These are phyloP conservation scores for Hapsidospora chrysogenum DNA, from an alignment of 495 filamentous ascomycete genomes.

Conservation along the genomic window DNA sequence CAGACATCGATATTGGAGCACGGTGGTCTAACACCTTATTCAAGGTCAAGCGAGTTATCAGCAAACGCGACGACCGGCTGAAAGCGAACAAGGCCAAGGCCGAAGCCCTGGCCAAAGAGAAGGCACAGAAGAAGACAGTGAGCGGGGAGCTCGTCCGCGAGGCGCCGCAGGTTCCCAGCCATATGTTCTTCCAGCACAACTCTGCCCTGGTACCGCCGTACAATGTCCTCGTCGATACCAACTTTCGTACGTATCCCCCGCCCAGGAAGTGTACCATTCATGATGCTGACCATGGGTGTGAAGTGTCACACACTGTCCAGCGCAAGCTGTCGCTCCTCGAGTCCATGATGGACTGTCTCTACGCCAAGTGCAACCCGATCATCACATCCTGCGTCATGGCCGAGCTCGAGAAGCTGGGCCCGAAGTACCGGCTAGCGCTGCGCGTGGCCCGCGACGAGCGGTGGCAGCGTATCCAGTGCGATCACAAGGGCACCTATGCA, in stretches of 20 bases:
- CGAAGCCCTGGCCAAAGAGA: conserved; percentile 38
- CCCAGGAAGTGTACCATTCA: too few relatives aligned
- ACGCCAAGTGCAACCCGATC: conserved; percentile 48
- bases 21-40: conserved; percentile 7
- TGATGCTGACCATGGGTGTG: conserved; percentile 10
- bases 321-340: conserved; percentile 77
- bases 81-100: conserved; percentile 36
- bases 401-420: conserved; percentile 84
- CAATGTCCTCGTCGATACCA: conserved; percentile 56
- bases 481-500: conserved; percentile 76
- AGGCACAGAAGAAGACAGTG: conserved; percentile 38
- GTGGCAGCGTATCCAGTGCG: conserved; percentile 69
- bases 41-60: conserved; percentile 45
- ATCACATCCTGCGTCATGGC: conserved; percentile 54
- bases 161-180: conserved; percentile 66
- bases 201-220: conserved; percentile 82
- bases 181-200: conserved; percentile 92
- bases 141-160: conserved; percentile 43
- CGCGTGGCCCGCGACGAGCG: conserved; percentile 85
- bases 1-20: too few relatives aligned
- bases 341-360: conserved; percentile 71
- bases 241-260: too few relatives aligned
- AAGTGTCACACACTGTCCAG: conserved; percentile 70
- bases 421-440: conserved; percentile 75
- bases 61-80: conserved; percentile 42